Evolutionary conservation across 1,284 basidiomycete species (phyloP).

Genomic region (Tilletia horrida): DNA sequence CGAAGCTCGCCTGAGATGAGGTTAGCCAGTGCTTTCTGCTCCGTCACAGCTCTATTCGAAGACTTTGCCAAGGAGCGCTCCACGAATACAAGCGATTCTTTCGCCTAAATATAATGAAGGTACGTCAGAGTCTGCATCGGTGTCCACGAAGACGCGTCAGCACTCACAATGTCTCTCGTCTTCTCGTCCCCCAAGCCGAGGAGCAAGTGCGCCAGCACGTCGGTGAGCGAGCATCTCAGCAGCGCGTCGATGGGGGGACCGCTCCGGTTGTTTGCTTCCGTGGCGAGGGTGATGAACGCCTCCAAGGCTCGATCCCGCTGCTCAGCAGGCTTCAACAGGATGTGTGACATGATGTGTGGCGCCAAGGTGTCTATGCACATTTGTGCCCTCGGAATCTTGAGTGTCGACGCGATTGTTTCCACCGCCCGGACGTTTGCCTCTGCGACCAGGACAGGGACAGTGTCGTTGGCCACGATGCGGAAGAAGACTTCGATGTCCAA

Average conservation of each 20-base stretch:
- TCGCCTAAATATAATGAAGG: constrained; percentile 25
- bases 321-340: constrained; percentile 43
- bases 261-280: constrained; percentile 7
- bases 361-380: constrained; percentile 46
- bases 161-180: constrained; percentile 22
- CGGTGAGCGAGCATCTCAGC: constrained; percentile 23
- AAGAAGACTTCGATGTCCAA: constrained; percentile 48
- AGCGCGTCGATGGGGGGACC: constrained; percentile 11
- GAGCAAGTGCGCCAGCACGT: constrained; percentile 50
- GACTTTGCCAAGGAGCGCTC: constrained; percentile 25
- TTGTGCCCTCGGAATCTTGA: constrained; percentile 35
- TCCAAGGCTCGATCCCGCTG: constrained; percentile 13
- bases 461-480: constrained; percentile 44
- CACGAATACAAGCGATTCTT: constrained; percentile 17
- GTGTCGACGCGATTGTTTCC: constrained; percentile 39
- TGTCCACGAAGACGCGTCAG: constrained; percentile 37
- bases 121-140: constrained; percentile 38
- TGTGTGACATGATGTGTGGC: constrained; percentile 40
- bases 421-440: constrained; percentile 31
- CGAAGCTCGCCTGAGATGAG: constrained; percentile 11
- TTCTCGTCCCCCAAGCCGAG: constrained; percentile 41
- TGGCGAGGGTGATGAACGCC: constrained; percentile 15
- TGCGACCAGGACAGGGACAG: constrained; percentile 41
- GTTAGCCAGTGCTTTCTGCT: constrained; percentile 49
- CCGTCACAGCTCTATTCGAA: constrained; percentile 37